phyloP scores from a whole-genome alignment of 2,329 filamentous ascomycete species.

The Epichloe coenophiala region DNA sequence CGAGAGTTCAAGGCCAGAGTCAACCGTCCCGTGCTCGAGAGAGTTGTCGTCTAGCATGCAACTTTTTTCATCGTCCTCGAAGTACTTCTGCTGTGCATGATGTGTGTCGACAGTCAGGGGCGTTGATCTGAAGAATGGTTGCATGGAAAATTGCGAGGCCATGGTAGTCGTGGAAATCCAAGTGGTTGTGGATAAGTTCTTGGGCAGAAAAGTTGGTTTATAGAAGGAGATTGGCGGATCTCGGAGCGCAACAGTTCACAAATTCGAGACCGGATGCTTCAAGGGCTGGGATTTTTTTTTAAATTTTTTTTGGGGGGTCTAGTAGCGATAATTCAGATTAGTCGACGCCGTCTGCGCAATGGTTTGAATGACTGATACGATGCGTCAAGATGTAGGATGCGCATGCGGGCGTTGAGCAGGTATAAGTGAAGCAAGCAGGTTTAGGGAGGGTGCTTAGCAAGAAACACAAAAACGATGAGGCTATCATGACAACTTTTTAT shows the following conservation, averaged over 20 bases:
- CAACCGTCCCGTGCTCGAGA: conserved; percentile 43
- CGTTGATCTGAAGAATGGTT: conserved; percentile 35
- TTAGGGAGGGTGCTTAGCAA: not conserved
- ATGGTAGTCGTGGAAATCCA: conserved; percentile 21
- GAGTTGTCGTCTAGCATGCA: conserved; percentile 45
- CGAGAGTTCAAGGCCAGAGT: conserved; percentile 50
- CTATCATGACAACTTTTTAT: too few relatives aligned
- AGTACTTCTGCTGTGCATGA: conserved; percentile 37
- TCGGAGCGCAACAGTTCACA: not conserved
- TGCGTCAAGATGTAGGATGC: not conserved
- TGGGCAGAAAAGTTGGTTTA: not conserved
- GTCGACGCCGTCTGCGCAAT: not conserved
- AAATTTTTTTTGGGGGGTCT: not conserved
- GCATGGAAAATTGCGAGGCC: conserved; percentile 38
- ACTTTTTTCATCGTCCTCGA: conserved; percentile 47
- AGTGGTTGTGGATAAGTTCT: not conserved
- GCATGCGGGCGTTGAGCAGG: not conserved
- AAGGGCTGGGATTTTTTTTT: not conserved
- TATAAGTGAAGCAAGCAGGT: not conserved
- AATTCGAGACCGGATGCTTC: not conserved
- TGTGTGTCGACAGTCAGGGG: conserved; percentile 40
- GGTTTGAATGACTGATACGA: not conserved
- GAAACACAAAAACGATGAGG: too few relatives aligned
- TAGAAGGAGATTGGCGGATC: not conserved
- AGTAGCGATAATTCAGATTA: not conserved